These are phyloP conservation scores for Daucus carota DNA, from an alignment of 129 eudicot genomes.

Conservation along the genomic window DH1_v3.0 NC_030381.2:47855001-47855500, in stretches of 20 bases:
- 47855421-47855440: neutral
- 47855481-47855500: slow-evolving; percentile 53
- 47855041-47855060: neutral
- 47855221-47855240: neutral
- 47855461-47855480: slow-evolving; percentile 47
- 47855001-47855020: neutral
- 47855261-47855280: neutral
- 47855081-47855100: neutral
- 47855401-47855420: neutral
- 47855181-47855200: neutral
- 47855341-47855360: neutral
- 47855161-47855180: neutral
- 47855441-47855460: slow-evolving; percentile 30
- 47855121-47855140: neutral
- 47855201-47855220: neutral
- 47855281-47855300: neutral
- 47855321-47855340: no score
- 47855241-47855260: neutral
- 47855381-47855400: neutral
- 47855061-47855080: neutral
- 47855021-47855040: neutral
- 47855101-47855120: neutral
- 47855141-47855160: neutral
- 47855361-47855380: neutral
- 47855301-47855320: neutral